phyloP scores from a whole-genome alignment of 495 filamentous ascomycete species.

The Bryoglossum gracile region DNA sequence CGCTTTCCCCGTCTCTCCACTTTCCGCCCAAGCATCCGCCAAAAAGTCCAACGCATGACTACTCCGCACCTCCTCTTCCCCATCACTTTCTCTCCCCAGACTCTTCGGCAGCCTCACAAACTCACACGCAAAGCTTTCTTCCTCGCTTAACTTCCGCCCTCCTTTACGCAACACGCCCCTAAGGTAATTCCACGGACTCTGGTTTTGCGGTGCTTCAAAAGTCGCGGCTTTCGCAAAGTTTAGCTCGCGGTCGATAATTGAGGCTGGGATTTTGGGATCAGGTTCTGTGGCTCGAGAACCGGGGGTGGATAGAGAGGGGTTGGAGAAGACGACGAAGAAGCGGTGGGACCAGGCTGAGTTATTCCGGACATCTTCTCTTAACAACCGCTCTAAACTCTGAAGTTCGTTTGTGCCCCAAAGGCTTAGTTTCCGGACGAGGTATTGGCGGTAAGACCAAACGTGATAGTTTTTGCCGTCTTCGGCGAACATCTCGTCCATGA shows the following conservation, averaged over 20 bases:
- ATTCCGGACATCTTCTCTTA: conserved; percentile 77
- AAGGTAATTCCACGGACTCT: conserved; percentile 88
- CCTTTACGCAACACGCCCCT: conserved; percentile 64
- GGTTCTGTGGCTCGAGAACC: conserved; percentile 37
- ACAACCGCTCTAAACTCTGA: conserved; percentile 56
- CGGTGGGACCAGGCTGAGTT: conserved; percentile 97
- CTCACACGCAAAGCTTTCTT: conserved; percentile 56
- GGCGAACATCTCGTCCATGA: conserved; percentile 74
- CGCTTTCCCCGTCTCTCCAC: conserved; percentile 49
- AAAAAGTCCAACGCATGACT: conserved; percentile 87
- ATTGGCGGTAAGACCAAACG: conserved; percentile 95
- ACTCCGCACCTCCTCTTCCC: conserved; percentile 51
- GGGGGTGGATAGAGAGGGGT: conserved; percentile 43
- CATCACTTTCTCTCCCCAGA: conserved; percentile 30
- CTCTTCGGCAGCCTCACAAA: conserved; percentile 47
- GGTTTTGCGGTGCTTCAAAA: conserved; percentile 79
- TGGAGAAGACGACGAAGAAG: conserved; percentile 80
- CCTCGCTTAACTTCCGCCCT: conserved; percentile 45
- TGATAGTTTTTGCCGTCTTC: conserved; percentile 96
- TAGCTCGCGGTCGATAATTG: conserved; percentile 67
- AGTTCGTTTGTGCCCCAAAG: conserved; percentile 58
- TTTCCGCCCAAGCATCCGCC: conserved; percentile 70
- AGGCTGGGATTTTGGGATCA: conserved; percentile 45
- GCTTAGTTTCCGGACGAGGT: conserved; percentile 75
- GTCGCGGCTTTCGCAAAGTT: conserved; percentile 65